Evolutionary conservation across 352 stramenopile species (phyloP), one percentile per base, ranked within the genome.

Genomic region (Phytophthora pseudosyringae): DNA sequence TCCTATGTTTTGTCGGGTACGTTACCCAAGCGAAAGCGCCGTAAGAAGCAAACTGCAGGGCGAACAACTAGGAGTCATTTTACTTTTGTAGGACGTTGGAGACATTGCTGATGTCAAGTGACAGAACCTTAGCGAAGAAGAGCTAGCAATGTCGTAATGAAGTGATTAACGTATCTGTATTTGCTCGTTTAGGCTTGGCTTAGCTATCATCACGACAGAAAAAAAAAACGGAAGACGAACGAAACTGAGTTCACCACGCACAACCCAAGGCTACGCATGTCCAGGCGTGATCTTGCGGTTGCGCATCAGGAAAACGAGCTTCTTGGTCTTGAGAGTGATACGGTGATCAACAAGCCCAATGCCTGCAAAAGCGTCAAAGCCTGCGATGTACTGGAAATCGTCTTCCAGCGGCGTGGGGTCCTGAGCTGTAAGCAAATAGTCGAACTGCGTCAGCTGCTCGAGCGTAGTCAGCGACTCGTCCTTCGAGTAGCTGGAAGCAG

Each of bases 401-500:
- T 67, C 36, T 29, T 68, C 45, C 13, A 93, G 48, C 25, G 50
- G 33, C 5, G 56, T 61, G 1, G 83, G 74, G 3, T 74, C 54
- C 25, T 74, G 77, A 1, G 67, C 76, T 15, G 85, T 92, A 32
- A 95, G 56, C 31, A 95, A 15, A 40, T 84, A 93, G 54, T 95
- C 81, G 26, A 86, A 94, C 5, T 63, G 25, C 1, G 47, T 43
- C 4, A 95, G 62, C 21, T 87, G 72, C 8, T 76, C 57, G 3
- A 75, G 40, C 2, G 82, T 81, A 46, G 72, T 76, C 21, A 89
- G 32, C 2, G 72, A 69, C 61, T 95, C 86, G 46, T 91, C 78
- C 59, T 95, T 95, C 5, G 81, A 91, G 54, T 95, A 95, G 16
- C 84, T 93, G 49, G 13, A 62, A 35, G 4, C 18, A 45, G n/a